Evolutionary conservation across 2,329 filamentous ascomycete genomes (phyloP), one percentile per base, ranked within the genome.

Genomic region (Microsporum ferrugineum): DNA sequence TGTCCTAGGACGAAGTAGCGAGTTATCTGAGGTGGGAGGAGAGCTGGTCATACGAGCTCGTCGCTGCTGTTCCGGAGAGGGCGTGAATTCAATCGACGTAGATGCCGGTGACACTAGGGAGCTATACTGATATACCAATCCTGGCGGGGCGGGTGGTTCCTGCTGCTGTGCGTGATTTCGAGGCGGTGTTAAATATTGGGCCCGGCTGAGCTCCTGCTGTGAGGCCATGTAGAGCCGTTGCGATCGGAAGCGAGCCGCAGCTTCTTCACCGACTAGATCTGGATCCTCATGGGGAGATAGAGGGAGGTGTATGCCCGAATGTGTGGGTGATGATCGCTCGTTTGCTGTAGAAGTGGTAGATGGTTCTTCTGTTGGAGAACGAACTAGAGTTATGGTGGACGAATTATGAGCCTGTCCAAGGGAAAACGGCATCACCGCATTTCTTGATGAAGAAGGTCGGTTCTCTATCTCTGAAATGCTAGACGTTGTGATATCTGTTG

Each of bases 261-360:
- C 85, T 58, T 79, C 79, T 72, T 87, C 84, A 38, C 86, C 86
- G 1, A 88, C 86, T 7, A 88, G 75, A 61, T 85, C 80, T 0
- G 85, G 85, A 65, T 88, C 86, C 71, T 88, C 86, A 17, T 85
- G 76, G 2, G 83, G 84, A 5, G 79, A 76, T 43, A 76, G 49
- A 39, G 72, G 71, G 27, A 65, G 60, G 5, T 62, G 14, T 51
- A 61, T 43, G 10, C 38, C 38, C 23, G 55, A 51, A 8, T 62
- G 29, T 51, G 36, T 62, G 36, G 34, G 59, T 5, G 47, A 34
- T 3, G 58, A 17, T 31, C 23, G 17, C 5, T 53, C 56, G 33
- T 53, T 56, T 17, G 58, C 33, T 2, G 63, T 17, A 12, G 49
- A 34, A 27, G 31, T 39, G 34, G 49, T 14, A 2, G 31, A n/a